phyloP scores from a whole-genome alignment of 768 basidiomycete species.

The Roridomyces roridus region DNA sequence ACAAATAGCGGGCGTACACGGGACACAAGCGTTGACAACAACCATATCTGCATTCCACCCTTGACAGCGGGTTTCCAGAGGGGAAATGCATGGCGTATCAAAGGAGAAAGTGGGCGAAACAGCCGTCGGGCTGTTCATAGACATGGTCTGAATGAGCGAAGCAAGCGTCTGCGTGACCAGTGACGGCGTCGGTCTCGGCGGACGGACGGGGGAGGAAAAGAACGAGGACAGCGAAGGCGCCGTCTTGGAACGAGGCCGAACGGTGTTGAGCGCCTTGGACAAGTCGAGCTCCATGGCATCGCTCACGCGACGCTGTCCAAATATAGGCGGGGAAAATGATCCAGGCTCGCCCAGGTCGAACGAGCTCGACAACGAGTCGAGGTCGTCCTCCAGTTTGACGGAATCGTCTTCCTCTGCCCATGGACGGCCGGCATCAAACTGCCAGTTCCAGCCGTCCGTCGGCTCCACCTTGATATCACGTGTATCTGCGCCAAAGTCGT shows the following conservation, averaged over 20 bases:
- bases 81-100: conserved; percentile 43
- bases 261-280: conserved; percentile 37
- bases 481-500: conserved; percentile 52
- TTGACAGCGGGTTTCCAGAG: conserved; percentile 44
- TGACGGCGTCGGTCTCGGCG: conserved; percentile 23
- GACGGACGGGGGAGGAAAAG: conserved; percentile 26
- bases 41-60: conserved; percentile 43
- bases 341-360: conserved; percentile 16
- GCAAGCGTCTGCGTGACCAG: conserved; percentile 39
- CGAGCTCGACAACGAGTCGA: conserved; percentile 38
- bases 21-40: conserved; percentile 69
- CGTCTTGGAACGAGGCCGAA: conserved; percentile 49
- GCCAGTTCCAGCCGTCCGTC: conserved; percentile 53
- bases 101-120: conserved; percentile 38
- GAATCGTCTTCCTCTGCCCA: conserved; percentile 40
- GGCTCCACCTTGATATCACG: conserved; percentile 49
- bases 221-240: conserved; percentile 35
- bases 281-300: conserved; percentile 27
- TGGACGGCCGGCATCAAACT: conserved; percentile 31
- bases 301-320: too few species aligned
- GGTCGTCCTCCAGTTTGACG: conserved; percentile 58
- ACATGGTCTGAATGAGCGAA: conserved; percentile 47
- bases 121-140: conserved; percentile 42
- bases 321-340: too few species aligned
- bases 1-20: conserved; percentile 64